A percentile compares a stretch with the other conserved stretches of the same genome.
These are phyloP conservation scores for Fusarium nematophilum DNA, from an alignment of 2,329 filamentous ascomycete species.

Conservation along the genomic window DNA sequence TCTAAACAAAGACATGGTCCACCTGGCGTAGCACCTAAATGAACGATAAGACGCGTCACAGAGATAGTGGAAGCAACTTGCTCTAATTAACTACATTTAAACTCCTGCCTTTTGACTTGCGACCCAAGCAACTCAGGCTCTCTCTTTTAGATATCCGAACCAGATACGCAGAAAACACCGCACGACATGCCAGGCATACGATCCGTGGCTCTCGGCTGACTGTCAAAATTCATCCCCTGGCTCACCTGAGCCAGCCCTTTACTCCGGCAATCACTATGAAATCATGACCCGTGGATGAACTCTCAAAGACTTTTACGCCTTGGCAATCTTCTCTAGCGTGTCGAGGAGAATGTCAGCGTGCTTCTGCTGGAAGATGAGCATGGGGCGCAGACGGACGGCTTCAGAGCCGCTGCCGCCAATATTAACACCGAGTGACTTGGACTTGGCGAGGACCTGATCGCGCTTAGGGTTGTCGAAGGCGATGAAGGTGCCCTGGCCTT, in stretches of 20 bases:
- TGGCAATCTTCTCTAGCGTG: constrained; percentile 79
- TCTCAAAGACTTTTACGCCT: constrained; percentile 47
- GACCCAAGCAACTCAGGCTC: background rate
- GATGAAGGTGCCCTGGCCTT: constrained; percentile 91
- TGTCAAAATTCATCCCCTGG: constrained; percentile 6
- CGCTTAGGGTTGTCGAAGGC: constrained; percentile 87
- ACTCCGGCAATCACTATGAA: constrained; percentile 18
- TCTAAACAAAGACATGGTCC: background rate
- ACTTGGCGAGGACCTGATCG: constrained; percentile 81
- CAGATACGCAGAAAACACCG: background rate
- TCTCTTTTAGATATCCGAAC: background rate
- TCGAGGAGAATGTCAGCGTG: constrained; percentile 90
- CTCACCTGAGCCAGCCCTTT: constrained; percentile 11
- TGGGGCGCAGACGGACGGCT: constrained; percentile 85
- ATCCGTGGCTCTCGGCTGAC: constrained; percentile 15
- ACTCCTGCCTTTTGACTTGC: constrained; percentile 4
- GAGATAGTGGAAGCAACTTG: background rate
- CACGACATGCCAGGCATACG: constrained; percentile 4
- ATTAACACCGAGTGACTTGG: constrained; percentile 85
- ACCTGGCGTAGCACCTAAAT: too few relatives aligned
- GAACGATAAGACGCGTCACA: background rate
- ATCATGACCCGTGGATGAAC: background rate
- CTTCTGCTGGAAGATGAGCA: constrained; percentile 92
- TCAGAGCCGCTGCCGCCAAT: constrained; percentile 83
- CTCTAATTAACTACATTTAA: constrained; percentile 12